Conservation (phyloP, 257 asterid genomes). For the Przewalskia tangutica region DNA sequence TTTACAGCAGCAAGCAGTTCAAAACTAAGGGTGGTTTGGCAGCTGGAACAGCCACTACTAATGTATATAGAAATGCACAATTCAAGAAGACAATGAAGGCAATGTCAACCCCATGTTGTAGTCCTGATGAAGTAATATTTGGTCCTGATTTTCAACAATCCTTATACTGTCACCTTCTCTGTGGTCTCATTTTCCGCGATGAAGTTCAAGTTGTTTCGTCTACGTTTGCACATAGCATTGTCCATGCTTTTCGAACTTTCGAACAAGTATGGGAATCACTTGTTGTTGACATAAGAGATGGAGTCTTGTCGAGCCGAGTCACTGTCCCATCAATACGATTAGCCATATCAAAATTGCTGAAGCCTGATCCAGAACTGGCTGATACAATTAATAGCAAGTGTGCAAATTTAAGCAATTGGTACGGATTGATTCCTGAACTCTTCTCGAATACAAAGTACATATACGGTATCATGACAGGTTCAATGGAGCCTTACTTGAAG, state of each 20-base stretch:
- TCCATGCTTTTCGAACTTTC: constrained; percentile 29
- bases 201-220: constrained; percentile 32
- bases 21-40: too few species aligned
- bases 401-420: constrained; percentile 12
- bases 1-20: too few species aligned
- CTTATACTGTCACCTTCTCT: constrained; percentile 34
- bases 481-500: constrained; percentile 39
- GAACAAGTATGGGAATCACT: constrained; percentile 28
- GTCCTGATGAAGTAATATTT: too few species aligned
- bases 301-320: constrained; percentile 12
- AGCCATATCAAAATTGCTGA: constrained; percentile 17
- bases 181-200: constrained; percentile 32
- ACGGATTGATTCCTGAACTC: constrained; percentile 20
- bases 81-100: too few species aligned
- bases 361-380: constrained; percentile 23
- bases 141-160: constrained; percentile 21
- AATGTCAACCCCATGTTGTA: too few species aligned
- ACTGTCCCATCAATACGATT: constrained; percentile 9
- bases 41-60: too few species aligned
- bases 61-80: too few species aligned
- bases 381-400: constrained; percentile 20
- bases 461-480: constrained; percentile 28
- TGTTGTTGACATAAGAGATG: constrained; percentile 21
- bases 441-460: constrained; percentile 38
- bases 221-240: constrained; percentile 31